Percentiles rank a stretch among this genome's conserved stretches.
These are phyloP conservation scores for Blepharisma undulans DNA, from an alignment of 169 alveolate species.

Conservation along the genomic window DNA sequence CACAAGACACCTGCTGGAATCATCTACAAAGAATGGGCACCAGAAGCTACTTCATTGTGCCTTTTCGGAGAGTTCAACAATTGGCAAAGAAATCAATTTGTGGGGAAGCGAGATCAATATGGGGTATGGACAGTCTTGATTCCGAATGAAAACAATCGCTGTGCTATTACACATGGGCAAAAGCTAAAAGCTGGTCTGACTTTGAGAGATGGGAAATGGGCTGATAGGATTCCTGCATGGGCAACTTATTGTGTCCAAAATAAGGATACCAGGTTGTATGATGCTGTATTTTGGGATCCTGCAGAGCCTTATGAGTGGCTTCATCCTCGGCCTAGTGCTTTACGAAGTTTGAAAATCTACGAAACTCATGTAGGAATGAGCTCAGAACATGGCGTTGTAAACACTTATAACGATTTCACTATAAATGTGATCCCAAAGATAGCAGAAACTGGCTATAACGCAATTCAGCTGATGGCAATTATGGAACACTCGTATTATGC, in stretches of 20 bases:
- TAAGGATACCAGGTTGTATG: constrained; percentile 73
- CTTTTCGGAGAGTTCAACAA: constrained; percentile 84
- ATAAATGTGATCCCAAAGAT: constrained; percentile 89
- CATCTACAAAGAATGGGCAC: constrained; percentile 86
- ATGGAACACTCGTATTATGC: constrained; percentile 92
- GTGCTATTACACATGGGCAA: constrained; percentile 69
- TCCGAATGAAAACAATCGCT: constrained; percentile 48
- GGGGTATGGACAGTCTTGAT: constrained; percentile 75
- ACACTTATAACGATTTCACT: constrained; percentile 87
- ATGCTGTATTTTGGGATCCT: constrained; percentile 88
- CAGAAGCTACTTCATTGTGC: constrained; percentile 79
- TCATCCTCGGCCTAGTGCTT: constrained; percentile 70
- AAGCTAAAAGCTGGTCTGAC: constrained; percentile 71
- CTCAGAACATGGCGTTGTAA: constrained; percentile 82
- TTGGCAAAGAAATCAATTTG: constrained; percentile 76
- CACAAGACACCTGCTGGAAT: constrained; percentile 41
- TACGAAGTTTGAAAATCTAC: constrained; percentile 84
- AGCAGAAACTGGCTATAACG: constrained; percentile 85
- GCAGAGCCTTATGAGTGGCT: constrained; percentile 73
- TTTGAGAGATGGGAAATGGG: constrained; percentile 69
- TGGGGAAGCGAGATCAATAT: constrained; percentile 65
- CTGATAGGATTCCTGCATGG: constrained; percentile 91
- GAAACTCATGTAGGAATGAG: constrained; percentile 90
- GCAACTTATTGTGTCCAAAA: constrained; percentile 78
- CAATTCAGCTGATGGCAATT: constrained; percentile 85